These are phyloP conservation scores for Capronia coronata DNA, from an alignment of 2,329 filamentous ascomycete genomes.

Conservation along the genomic window DNA sequence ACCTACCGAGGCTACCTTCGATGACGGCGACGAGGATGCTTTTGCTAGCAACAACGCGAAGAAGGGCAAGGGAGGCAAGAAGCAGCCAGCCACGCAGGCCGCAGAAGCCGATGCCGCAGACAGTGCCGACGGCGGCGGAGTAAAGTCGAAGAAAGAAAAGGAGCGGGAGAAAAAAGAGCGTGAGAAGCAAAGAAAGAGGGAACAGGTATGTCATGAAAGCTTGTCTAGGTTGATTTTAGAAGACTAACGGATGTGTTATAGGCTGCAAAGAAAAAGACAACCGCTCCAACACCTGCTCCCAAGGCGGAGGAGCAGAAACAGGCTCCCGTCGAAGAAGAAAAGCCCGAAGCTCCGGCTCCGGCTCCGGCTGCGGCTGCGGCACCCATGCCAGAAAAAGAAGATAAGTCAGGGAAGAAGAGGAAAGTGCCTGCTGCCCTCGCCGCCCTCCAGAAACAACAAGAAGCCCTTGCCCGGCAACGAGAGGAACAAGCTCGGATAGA, in stretches of 20 bases:
- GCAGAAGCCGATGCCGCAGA: slow-evolving; percentile 35
- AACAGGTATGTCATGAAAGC: slow-evolving; percentile 59
- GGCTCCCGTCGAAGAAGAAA: slow-evolving; percentile 42
- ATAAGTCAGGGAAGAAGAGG: slow-evolving; percentile 84
- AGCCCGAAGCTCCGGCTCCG: slow-evolving; percentile 37
- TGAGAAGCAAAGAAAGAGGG: slow-evolving; percentile 97
- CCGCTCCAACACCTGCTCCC: slow-evolving; percentile 38
- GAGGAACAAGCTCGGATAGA: slow-evolving; percentile 40
- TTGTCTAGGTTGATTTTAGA: not conserved
- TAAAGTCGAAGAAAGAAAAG: slow-evolving; percentile 97
- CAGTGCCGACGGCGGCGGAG: slow-evolving; percentile 52
- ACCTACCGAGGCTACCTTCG: slow-evolving; percentile 71
- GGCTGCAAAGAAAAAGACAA: slow-evolving; percentile 78
- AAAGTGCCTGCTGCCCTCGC: slow-evolving; percentile 62
- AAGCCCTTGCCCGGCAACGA: slow-evolving; percentile 40
- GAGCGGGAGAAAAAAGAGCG: slow-evolving; percentile 97
- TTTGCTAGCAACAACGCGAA: slow-evolving; percentile 73
- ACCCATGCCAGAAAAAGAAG: slow-evolving; percentile 61
- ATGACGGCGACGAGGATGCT: slow-evolving; percentile 80
- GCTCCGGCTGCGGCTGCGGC: slow-evolving; percentile 27
- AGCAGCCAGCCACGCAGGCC: slow-evolving; percentile 39
- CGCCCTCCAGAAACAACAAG: slow-evolving; percentile 46
- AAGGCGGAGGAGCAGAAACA: slow-evolving; percentile 55
- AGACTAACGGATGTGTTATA: slow-evolving; percentile 32
- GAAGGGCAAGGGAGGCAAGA: slow-evolving; percentile 56